phyloP scores from a whole-genome alignment of 2,329 filamentous ascomycete genomes.

The Neoascochyta sp. region DNA sequence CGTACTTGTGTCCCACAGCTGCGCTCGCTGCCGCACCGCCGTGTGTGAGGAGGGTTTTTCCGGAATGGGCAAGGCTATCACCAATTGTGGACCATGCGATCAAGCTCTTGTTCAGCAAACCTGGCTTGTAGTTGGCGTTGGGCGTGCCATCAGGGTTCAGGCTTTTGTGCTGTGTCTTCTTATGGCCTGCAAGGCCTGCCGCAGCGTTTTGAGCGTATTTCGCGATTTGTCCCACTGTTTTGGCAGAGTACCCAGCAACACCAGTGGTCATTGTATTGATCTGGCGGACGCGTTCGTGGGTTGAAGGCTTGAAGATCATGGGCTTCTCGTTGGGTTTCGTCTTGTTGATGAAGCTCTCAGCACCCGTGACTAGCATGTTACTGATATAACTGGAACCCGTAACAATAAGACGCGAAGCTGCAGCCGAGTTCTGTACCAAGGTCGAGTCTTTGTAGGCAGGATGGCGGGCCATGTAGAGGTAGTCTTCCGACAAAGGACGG shows the following conservation, averaged over 20 bases:
- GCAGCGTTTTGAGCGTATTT: constrained; percentile 88
- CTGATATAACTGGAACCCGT: constrained; percentile 78
- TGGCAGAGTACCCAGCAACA: constrained; percentile 75
- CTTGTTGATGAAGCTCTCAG: constrained; percentile 75
- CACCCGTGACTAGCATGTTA: constrained; percentile 71
- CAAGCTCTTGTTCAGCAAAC: constrained; percentile 88
- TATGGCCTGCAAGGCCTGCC: constrained; percentile 66
- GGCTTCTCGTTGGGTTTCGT: constrained; percentile 75
- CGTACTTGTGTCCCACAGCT: constrained; percentile 86
- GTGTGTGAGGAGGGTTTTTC: constrained; percentile 70
- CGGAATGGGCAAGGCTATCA: constrained; percentile 87
- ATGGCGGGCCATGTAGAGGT: constrained; percentile 73
- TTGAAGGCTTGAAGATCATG: constrained; percentile 80
- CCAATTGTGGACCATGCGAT: constrained; percentile 95
- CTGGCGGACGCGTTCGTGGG: constrained; percentile 79
- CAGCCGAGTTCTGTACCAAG: constrained; percentile 80
- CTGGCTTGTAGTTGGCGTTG: constrained; percentile 71
- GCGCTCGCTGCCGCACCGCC: constrained; percentile 76
- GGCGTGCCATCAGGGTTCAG: constrained; percentile 68
- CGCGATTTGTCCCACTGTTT: constrained; percentile 80
- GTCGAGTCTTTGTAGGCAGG: constrained; percentile 88
- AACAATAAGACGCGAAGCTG: constrained; percentile 86
- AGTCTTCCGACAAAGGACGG: constrained; percentile 63
- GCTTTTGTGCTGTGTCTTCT: constrained; percentile 56
- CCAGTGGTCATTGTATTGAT: constrained; percentile 81